These are phyloP conservation scores for Penicillium verhagenii DNA, from an alignment of 495 filamentous ascomycete genomes.

Conservation along the genomic window DNA sequence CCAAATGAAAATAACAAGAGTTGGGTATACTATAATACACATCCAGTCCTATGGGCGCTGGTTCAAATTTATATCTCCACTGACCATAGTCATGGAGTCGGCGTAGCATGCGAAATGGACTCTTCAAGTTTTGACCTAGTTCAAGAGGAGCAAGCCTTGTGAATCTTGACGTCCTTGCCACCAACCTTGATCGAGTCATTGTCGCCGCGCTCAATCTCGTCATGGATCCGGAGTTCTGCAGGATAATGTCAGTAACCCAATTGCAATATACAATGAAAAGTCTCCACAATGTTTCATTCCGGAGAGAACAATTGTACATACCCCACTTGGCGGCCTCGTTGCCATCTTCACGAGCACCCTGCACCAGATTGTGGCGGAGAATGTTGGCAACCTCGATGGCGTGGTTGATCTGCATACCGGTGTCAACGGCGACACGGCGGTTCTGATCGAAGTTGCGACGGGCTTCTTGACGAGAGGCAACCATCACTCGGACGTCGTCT, in stretches of 20 bases:
- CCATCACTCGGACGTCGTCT: slow-evolving; percentile 68
- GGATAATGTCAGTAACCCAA: slow-evolving; percentile 8
- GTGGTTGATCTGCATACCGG: slow-evolving; percentile 60
- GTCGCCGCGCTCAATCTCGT: slow-evolving; percentile 86
- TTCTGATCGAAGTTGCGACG: slow-evolving; percentile 69
- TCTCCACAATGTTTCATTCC: neutral
- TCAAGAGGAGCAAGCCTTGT: slow-evolving; percentile 46
- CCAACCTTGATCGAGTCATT: slow-evolving; percentile 79
- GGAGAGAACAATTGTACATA: slow-evolving; percentile 37
- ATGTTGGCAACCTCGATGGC: slow-evolving; percentile 82
- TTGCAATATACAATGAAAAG: neutral
- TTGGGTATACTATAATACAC: slow-evolving; percentile 52
- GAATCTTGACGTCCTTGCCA: slow-evolving; percentile 43
- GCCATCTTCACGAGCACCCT: slow-evolving; percentile 59
- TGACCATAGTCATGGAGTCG: neutral
- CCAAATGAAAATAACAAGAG: slow-evolving; percentile 29
- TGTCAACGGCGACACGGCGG: slow-evolving; percentile 52
- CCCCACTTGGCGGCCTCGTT: slow-evolving; percentile 62
- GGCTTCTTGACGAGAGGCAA: slow-evolving; percentile 67
- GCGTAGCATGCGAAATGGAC: neutral
- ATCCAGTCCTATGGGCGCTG: slow-evolving; percentile 4
- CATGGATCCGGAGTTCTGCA: slow-evolving; percentile 80
- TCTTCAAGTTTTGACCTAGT: neutral
- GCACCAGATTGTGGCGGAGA: slow-evolving; percentile 81
- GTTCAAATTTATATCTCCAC: neutral